Base-by-base conservation (phyloP, 345 rosid species). In the Raphanus raphanistrum region DNA sequence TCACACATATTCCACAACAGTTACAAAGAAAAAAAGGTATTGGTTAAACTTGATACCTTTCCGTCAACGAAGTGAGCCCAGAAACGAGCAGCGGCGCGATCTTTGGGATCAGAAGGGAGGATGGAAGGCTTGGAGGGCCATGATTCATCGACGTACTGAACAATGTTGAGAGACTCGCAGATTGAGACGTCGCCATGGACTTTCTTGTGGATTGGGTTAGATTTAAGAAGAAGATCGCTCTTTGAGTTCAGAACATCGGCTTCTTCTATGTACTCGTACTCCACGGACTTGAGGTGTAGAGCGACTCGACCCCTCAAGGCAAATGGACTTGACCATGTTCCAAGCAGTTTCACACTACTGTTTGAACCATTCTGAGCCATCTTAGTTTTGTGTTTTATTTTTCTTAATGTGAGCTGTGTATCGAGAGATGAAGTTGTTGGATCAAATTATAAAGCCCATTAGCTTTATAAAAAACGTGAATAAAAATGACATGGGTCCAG, bases 121-220 rank as follows among this genome's bases (percentile, higher is more conserved):
- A 70, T 84, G 6, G 90, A 70, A 21, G 84, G 88, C 41, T 78
- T 77, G 3, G 87, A 80, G 54, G 92, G 73, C 95, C 93, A 92
- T 6, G 72, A 66, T 76, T 89, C 97, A 4, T 92, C 92, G 9
- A 92, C 54, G 76, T 92, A 92, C 75, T 90, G 82, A 4, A 92
- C 89, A 66, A 90, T 90, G 57, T 87, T 66, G 33, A 86, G 87
- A 72, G 97, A 90, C 62, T 92, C 97, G n/a, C 90, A 86, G 52
- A 92, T 66, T 2, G 90, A 83, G 3, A 84, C 82, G 29, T 80
- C 92, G 8, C 76, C 82, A 10, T 92, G 90, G 71, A 92, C 78
- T 85, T 92, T 92, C 48, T 41, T 41, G 48, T 41, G 48, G 48
- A 41, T 41, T 41, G 48, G 48, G 69, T 92, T 90, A 0, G 86